Percentiles rank a stretch among this genome's conserved stretches.
Conservation (phyloP, 2,329 filamentous ascomycete species). For the Penicillium frequentans region DNA sequence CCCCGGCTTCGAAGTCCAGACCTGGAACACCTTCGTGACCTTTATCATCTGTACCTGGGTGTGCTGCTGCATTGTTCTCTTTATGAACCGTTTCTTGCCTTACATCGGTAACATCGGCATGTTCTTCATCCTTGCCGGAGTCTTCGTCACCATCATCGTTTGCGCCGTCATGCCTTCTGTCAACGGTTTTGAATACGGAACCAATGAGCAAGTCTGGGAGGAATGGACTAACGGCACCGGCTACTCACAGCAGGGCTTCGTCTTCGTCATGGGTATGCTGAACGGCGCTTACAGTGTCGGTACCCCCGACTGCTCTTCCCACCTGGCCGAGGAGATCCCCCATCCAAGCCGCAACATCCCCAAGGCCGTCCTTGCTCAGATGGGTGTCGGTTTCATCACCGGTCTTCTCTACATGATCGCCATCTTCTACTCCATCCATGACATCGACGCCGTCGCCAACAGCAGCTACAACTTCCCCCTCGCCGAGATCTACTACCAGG, state of each 20-base stretch:
- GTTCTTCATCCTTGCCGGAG: conserved; percentile 56
- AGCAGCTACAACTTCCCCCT: conserved; percentile 45
- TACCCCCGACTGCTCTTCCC: conserved; percentile 64
- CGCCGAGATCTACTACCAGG: conserved; percentile 50
- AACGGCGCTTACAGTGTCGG: conserved; percentile 71
- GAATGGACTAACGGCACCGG: conserved; percentile 52
- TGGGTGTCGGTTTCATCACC: conserved; percentile 48
- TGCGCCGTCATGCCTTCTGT: conserved; percentile 54
- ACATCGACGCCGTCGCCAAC: conserved; percentile 26
- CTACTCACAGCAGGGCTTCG: conserved; percentile 56
- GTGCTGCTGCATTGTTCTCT: conserved; percentile 54
- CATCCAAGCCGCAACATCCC: conserved; percentile 48
- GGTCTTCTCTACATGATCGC: conserved; percentile 52
- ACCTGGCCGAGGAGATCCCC: conserved; percentile 66
- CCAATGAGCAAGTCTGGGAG: conserved; percentile 56
- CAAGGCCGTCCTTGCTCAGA: conserved; percentile 52
- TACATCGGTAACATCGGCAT: conserved; percentile 58
- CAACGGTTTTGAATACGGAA: conserved; percentile 45
- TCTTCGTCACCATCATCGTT: conserved; percentile 56
- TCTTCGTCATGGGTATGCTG: conserved; percentile 64
- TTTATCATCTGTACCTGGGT: conserved; percentile 59
- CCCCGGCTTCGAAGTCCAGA: conserved; percentile 50
- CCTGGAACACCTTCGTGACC: conserved; percentile 62
- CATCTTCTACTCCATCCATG: conserved; percentile 52
- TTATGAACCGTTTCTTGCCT: conserved; percentile 54